Conservation (phyloP, 352 stramenopile genomes). For the Phytophthora fragariaefolia region DNA sequence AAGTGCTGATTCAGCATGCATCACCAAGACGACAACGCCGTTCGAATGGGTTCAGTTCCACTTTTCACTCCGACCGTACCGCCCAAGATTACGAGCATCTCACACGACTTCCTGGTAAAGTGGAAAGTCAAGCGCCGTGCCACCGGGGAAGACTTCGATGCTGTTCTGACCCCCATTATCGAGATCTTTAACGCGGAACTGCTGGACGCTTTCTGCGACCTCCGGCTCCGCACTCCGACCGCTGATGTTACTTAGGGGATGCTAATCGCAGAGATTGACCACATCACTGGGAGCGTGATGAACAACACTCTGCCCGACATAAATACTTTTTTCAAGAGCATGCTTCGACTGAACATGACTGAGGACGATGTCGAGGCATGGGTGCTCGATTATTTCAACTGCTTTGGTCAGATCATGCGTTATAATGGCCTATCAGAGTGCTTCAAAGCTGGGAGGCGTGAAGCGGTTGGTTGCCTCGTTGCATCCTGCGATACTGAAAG, state of each 20-base stretch:
- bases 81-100: no score
- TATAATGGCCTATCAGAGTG: neutral
- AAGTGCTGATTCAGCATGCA: no score
- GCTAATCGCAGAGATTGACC: neutral
- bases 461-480: neutral
- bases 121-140: neutral
- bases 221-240: neutral
- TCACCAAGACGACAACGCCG: no score
- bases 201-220: neutral
- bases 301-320: slow-evolving; percentile 4
- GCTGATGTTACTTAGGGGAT: neutral
- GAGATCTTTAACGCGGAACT: neutral
- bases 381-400: slow-evolving; percentile 2
- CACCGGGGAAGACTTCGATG: neutral
- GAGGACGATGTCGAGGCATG: neutral
- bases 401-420: neutral
- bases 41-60: neutral
- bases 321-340: neutral
- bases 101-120: neutral
- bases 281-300: neutral
- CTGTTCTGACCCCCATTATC: neutral
- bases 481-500: neutral
- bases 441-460: neutral
- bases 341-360: no score
- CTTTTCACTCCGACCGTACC: neutral